These are phyloP conservation scores for Globisporangium perplexum DNA, from an alignment of 352 stramenopile species.

Conservation along the genomic window DNA sequence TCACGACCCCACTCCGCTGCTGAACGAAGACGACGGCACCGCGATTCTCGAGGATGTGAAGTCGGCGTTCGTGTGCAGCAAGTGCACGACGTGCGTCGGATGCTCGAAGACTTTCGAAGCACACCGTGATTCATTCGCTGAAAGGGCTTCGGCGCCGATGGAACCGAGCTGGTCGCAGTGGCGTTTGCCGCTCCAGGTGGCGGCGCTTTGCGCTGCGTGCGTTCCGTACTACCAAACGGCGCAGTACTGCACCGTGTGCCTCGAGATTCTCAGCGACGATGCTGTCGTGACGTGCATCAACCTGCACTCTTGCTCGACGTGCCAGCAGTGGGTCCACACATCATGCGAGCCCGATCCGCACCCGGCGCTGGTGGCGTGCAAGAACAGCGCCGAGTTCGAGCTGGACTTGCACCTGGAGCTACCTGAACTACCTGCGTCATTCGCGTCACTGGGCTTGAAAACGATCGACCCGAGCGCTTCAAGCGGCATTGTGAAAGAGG, in stretches of 20 bases:
- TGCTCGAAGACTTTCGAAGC: slow-evolving; percentile 23
- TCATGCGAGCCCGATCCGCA: slow-evolving; percentile 74
- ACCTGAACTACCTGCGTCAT: slow-evolving; percentile 5
- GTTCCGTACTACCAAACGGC: slow-evolving; percentile 56
- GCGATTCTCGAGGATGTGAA: slow-evolving; percentile 59
- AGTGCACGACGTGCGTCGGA: slow-evolving; percentile 58
- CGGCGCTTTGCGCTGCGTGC: slow-evolving; percentile 60
- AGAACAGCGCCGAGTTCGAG: slow-evolving; percentile 30
- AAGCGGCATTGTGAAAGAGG: neutral
- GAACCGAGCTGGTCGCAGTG: slow-evolving; percentile 54
- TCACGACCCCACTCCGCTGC: slow-evolving; percentile 44
- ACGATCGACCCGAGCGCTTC: neutral
- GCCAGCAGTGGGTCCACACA: slow-evolving; percentile 74
- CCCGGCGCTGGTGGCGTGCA: slow-evolving; percentile 39
- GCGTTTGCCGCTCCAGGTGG: slow-evolving; percentile 54
- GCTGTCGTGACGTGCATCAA: slow-evolving; percentile 35
- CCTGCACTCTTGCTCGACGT: slow-evolving; percentile 68
- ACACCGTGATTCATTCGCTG: neutral
- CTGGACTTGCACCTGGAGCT: slow-evolving; percentile 41
- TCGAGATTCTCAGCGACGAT: slow-evolving; percentile 38
- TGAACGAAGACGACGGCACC: slow-evolving; percentile 45
- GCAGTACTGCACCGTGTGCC: slow-evolving; percentile 73
- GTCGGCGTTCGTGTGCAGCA: slow-evolving; percentile 62
- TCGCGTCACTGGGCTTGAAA: neutral
- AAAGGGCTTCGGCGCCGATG: too few relatives aligned